Percentiles rank a stretch among this genome's conserved stretches.
Evolutionary conservation across 495 filamentous ascomycete species (phyloP).

Genomic region (Lasiosphaeria ovina): DNA sequence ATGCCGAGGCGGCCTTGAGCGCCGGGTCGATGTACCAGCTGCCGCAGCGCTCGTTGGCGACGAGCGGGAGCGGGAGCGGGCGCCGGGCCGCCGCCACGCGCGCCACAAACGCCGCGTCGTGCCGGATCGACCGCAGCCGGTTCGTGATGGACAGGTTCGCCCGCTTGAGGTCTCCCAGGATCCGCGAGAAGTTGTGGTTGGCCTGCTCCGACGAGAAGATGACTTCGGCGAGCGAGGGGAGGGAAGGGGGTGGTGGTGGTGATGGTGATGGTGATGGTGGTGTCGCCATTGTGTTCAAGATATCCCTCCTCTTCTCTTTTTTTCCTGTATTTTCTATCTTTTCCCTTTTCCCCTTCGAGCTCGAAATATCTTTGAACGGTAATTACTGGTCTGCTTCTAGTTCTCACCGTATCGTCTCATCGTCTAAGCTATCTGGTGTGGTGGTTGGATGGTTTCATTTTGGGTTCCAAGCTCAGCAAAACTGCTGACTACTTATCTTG

Average conservation of each 20-base stretch:
- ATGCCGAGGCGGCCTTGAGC: constrained; percentile 66
- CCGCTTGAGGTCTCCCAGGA: constrained; percentile 61
- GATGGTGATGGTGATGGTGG: constrained; percentile 18
- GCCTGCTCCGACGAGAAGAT: constrained; percentile 39
- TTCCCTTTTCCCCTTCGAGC: no score
- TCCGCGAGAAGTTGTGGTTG: constrained; percentile 52
- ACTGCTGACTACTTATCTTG: no score
- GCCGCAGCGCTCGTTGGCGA: constrained; percentile 91
- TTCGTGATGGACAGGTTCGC: constrained; percentile 76
- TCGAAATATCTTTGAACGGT: no score
- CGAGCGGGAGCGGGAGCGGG: constrained; percentile 59
- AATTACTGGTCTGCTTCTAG: no score
- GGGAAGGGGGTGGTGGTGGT: constrained; percentile 44
- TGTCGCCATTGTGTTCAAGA: neutral
- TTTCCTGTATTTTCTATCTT: neutral
- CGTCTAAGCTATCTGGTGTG: no score
- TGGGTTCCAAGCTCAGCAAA: no score
- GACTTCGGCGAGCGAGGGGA: constrained; percentile 15
- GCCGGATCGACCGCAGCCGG: constrained; percentile 69
- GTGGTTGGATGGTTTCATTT: no score
- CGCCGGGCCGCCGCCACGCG: constrained; percentile 48
- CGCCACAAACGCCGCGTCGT: constrained; percentile 66
- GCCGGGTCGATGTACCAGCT: constrained; percentile 87
- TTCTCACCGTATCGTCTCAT: no score
- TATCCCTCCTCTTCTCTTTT: no score